Evolutionary conservation across 345 rosid genomes (phyloP), one percentile per base, ranked within the genome.

Genomic region (Melastoma malabathricum): DNA sequence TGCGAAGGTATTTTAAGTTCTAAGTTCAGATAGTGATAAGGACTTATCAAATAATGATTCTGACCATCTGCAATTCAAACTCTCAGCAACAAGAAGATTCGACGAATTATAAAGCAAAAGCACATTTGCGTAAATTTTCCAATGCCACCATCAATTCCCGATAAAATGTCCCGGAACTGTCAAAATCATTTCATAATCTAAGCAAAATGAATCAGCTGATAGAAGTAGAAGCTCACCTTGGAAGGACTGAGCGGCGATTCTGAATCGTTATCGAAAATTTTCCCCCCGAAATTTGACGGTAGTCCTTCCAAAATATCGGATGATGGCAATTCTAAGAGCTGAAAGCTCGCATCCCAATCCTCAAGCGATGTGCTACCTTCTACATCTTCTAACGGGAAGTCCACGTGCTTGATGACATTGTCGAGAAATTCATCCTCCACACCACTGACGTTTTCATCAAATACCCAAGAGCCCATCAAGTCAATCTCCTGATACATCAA

Each of bases 341-440:
- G 70, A 63, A 90, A 87, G 20, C 66, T 63, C 19, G 77, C 65
- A 58, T 64, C 75, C 98, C 89, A 82, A 60, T 82, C 88, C 48
- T 69, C 81, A 1, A 43, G 68, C 4, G 53, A 68, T 2, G 38
- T 75, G 55, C 59, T 55, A 2, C 61, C 59, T 43, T 75, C 94
- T 13, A 73, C 65, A 54, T 78, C 89, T 67, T 86, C 94, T 51
- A 69, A 43, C 1, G 96, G 80, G 25, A 75, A 65, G 58, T 80
- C 89, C 4, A 82, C 44, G n/a, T 48, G 68, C 47, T 72, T 70
- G 43, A 81, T 50, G 50, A 73, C 65, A 45, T 56, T 57, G 39
- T 57, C 67, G 50, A 80, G 77, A 55, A 80, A 74, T 62, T 79
- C 83, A 64, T 82, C 96, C 0, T 73, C 48, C 18, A 74, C 61